These are phyloP conservation scores for Tolypocladium nubicola DNA, from an alignment of 2,329 filamentous ascomycete species.

Conservation along the genomic window DNA sequence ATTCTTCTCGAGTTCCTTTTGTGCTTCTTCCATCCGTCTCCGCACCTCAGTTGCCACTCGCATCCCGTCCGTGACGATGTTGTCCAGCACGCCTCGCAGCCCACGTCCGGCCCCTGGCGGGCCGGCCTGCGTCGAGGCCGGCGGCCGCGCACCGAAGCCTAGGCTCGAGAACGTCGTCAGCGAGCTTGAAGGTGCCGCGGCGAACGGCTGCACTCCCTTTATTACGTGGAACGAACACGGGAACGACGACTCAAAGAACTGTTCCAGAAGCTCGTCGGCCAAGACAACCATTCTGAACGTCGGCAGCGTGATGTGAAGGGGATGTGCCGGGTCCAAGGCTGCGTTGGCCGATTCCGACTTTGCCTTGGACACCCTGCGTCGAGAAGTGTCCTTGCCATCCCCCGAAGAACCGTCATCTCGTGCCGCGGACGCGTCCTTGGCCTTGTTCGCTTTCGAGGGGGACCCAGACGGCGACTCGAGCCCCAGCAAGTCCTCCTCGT, in stretches of 20 bases:
- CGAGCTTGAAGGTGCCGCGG: slow-evolving; percentile 29
- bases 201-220: slow-evolving; percentile 39
- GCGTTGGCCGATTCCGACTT: slow-evolving; percentile 73
- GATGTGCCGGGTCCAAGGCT: slow-evolving; percentile 84
- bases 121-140: slow-evolving; percentile 26
- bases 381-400: slow-evolving; percentile 9
- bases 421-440: slow-evolving; percentile 28
- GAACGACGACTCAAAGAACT: slow-evolving; percentile 96
- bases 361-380: slow-evolving; percentile 45
- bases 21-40: slow-evolving; percentile 89
- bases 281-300: slow-evolving; percentile 99
- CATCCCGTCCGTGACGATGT: slow-evolving; percentile 96
- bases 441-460: slow-evolving; percentile 31
- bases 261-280: slow-evolving; percentile 87
- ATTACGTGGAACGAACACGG: slow-evolving; percentile 85
- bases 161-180: slow-evolving; percentile 80
- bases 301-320: slow-evolving; percentile 88
- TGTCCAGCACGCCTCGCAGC: slow-evolving; percentile 85
- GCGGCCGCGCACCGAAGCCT: slow-evolving; percentile 37
- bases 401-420: slow-evolving; percentile 5
- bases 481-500: slow-evolving; percentile 49
- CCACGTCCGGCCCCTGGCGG: slow-evolving; percentile 52
- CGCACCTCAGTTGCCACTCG: slow-evolving; percentile 87
- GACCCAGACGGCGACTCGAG: slow-evolving; percentile 37
- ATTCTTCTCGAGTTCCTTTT: slow-evolving; percentile 80